phyloP scores from a whole-genome alignment of 768 basidiomycete species.

The Termitomyces sp. region DNA sequence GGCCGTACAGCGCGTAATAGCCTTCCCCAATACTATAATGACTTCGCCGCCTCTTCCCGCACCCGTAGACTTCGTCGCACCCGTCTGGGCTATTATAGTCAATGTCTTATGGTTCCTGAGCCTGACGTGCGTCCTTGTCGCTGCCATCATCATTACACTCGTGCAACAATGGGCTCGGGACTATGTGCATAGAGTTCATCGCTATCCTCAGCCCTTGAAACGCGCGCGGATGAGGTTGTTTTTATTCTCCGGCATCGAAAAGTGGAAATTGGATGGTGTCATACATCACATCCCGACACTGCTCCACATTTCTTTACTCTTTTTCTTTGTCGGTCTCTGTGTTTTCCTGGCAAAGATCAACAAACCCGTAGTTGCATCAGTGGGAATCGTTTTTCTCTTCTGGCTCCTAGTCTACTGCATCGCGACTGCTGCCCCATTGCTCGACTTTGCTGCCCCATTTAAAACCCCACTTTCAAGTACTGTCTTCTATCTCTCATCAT shows the following conservation, averaged over 20 bases:
- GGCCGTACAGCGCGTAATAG: neutral
- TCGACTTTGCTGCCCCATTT: constrained; percentile 1
- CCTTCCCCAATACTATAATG: neutral
- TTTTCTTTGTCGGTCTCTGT: constrained; percentile 3
- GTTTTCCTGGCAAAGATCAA: neutral
- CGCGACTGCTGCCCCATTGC: neutral
- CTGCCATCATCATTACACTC: constrained; percentile 23
- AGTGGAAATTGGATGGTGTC: neutral
- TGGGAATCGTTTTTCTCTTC: neutral
- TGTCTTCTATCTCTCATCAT: neutral
- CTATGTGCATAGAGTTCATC: neutral
- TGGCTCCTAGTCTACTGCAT: neutral
- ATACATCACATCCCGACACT: neutral
- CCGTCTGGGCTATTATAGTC: constrained; percentile 16
- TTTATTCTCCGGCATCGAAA: neutral
- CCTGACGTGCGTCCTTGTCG: constrained; percentile 20
- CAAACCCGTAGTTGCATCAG: neutral
- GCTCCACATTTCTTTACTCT: constrained; percentile 2
- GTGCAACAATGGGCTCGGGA: constrained; percentile 1
- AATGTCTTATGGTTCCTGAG: constrained; percentile 28
- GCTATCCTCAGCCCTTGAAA: neutral
- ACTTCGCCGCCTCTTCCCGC: neutral
- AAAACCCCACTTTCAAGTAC: neutral
- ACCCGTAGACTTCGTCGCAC: neutral
- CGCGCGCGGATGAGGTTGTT: neutral